Conservation (phyloP, 2,329 filamentous ascomycete genomes). For the Curvularia sp. region DNA sequence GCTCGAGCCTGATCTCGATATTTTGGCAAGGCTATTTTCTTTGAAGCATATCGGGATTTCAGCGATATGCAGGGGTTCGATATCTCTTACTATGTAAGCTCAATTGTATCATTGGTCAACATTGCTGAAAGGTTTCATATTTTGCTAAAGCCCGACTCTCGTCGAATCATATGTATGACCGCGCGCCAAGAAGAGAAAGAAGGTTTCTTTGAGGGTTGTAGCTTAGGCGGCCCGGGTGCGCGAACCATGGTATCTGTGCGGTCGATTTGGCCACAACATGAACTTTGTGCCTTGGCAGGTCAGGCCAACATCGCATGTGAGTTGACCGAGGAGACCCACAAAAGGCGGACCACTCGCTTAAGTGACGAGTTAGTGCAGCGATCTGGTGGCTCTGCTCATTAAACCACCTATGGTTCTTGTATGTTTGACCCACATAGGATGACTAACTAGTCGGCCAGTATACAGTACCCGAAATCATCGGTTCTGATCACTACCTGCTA, state of each 20-base stretch:
- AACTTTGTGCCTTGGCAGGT: slow-evolving; percentile 2
- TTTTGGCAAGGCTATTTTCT: neutral
- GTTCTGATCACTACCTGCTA: neutral
- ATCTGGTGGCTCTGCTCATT: neutral
- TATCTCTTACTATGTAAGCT: neutral
- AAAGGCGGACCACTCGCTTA: neutral
- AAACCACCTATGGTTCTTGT: neutral
- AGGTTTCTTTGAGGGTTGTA: slow-evolving; percentile 1
- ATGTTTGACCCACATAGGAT: slow-evolving; percentile 1
- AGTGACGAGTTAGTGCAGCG: neutral
- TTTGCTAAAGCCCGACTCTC: neutral
- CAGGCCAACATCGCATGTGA: neutral
- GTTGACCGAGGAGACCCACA: neutral
- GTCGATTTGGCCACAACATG: slow-evolving; percentile 1
- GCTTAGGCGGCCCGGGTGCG: slow-evolving; percentile 1
- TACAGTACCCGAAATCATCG: neutral
- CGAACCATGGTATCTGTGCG: slow-evolving; percentile 4
- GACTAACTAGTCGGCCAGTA: neutral
- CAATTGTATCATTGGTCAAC: neutral
- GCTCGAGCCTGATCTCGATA: neutral
- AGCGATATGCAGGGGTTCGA: slow-evolving; percentile 1
- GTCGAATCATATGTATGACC: neutral
- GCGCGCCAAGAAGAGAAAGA: neutral
- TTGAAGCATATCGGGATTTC: neutral
- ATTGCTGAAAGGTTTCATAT: neutral